Percentiles rank a stretch among this genome's conserved stretches.
These are phyloP conservation scores for Phytophthora rubi DNA, from an alignment of 352 stramenopile genomes.

Conservation along the genomic window DNA sequence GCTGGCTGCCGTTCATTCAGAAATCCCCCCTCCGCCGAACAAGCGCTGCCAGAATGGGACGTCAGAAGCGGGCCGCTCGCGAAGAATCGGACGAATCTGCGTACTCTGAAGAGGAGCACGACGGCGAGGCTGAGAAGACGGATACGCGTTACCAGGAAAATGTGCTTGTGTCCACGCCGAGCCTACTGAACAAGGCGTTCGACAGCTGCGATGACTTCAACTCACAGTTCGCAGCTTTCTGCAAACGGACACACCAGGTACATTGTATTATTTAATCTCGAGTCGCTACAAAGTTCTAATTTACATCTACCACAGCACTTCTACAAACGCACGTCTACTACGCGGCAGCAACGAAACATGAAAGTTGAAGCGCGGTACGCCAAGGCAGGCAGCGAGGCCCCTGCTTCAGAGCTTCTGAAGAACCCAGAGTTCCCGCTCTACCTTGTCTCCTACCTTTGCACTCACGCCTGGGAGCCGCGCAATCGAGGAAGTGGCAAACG, in stretches of 20 bases:
- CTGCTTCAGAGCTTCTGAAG: neutral
- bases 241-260: neutral
- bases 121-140: no score
- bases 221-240: neutral
- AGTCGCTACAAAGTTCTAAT: neutral
- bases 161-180: neutral
- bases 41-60: neutral
- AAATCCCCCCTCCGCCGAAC: neutral
- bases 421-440: neutral
- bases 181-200: neutral
- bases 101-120: neutral
- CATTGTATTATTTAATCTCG: neutral
- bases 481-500: neutral
- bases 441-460: neutral
- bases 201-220: neutral
- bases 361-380: neutral
- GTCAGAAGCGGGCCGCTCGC: neutral
- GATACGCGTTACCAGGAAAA: neutral
- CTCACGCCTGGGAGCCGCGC: neutral
- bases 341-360: neutral
- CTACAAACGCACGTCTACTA: neutral
- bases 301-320: neutral
- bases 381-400: neutral
- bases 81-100: neutral
- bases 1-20: neutral